These are phyloP conservation scores for Neofusicoccum sp. DNA, from an alignment of 2,329 filamentous ascomycete species.

Conservation along the genomic window DNA sequence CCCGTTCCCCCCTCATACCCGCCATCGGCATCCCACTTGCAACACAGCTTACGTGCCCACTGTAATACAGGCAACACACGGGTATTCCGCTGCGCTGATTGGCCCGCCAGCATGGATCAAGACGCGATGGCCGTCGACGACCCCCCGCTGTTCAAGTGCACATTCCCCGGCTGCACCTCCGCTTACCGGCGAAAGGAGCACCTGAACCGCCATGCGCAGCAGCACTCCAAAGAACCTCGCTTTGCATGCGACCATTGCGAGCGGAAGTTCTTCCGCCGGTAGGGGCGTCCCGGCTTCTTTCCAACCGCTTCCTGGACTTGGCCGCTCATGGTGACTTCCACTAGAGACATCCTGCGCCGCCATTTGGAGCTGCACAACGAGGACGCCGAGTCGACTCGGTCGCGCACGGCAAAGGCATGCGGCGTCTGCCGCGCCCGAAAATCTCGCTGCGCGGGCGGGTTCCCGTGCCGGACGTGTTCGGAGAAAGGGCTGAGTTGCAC, in stretches of 20 bases:
- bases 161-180: neutral
- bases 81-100: too few relatives aligned
- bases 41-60: too few relatives aligned
- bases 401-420: constrained; percentile 2
- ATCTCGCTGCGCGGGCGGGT: neutral
- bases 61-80: too few relatives aligned
- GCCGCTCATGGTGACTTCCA: too few relatives aligned
- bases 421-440: constrained; percentile 8
- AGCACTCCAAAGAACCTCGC: neutral
- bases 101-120: too few relatives aligned
- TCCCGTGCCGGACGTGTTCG: neutral
- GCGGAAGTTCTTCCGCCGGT: constrained; percentile 6
- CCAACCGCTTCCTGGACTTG: neutral
- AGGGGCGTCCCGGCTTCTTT: neutral
- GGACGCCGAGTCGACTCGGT: neutral
- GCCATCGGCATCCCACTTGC: too few relatives aligned
- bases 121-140: too few relatives aligned
- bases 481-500: neutral
- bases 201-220: constrained; percentile 6
- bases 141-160: constrained; percentile 7
- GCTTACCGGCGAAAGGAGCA: constrained; percentile 11
- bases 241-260: neutral
- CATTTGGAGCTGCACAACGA: constrained; percentile 2
- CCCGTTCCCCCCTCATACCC: too few relatives aligned
- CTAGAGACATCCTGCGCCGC: constrained; percentile 12